These are phyloP conservation scores for Lipomyces sp. DNA, from an alignment of 805 yeast species.

Conservation along the genomic window DNA sequence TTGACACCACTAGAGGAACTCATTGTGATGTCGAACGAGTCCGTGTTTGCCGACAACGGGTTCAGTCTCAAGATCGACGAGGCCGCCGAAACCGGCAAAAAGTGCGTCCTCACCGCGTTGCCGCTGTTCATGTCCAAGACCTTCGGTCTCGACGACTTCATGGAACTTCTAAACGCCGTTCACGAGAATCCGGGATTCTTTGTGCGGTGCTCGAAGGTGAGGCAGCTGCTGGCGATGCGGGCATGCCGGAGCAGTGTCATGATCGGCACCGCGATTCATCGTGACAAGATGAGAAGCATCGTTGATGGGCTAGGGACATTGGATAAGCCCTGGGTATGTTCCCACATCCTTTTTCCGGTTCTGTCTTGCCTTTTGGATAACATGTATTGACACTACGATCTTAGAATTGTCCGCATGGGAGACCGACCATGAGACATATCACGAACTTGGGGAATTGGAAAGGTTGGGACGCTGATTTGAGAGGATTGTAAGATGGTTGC, in stretches of 20 bases:
- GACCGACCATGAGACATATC: constrained; percentile 94
- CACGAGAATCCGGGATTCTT: constrained; percentile 51
- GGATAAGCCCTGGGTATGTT: constrained; percentile 90
- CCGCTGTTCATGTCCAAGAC: constrained; percentile 71
- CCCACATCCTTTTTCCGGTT: background rate
- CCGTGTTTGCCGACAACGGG: constrained; percentile 69
- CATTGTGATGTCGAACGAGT: constrained; percentile 57
- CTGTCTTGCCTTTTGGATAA: background rate
- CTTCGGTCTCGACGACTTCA: constrained; percentile 63
- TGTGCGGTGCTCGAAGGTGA: constrained; percentile 69
- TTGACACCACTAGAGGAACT: constrained; percentile 77
- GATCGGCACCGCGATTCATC: constrained; percentile 75
- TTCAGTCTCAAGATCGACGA: constrained; percentile 57
- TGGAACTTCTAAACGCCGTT: constrained; percentile 70
- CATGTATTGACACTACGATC: background rate
- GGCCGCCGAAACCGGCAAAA: constrained; percentile 52
- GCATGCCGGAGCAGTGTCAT: constrained; percentile 92
- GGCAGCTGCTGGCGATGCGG: constrained; percentile 86
- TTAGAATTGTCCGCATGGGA: constrained; percentile 80
- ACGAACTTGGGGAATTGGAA: constrained; percentile 45
- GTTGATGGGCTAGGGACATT: constrained; percentile 65
- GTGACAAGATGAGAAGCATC: constrained; percentile 60
- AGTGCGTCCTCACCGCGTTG: constrained; percentile 55
- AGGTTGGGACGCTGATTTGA: constrained; percentile 20
- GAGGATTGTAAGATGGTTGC: too few species aligned